Evolutionary conservation across 1,284 basidiomycete genomes (phyloP), one percentile per base, ranked within the genome.

Genomic region (Bjerkandera adusta): DNA sequence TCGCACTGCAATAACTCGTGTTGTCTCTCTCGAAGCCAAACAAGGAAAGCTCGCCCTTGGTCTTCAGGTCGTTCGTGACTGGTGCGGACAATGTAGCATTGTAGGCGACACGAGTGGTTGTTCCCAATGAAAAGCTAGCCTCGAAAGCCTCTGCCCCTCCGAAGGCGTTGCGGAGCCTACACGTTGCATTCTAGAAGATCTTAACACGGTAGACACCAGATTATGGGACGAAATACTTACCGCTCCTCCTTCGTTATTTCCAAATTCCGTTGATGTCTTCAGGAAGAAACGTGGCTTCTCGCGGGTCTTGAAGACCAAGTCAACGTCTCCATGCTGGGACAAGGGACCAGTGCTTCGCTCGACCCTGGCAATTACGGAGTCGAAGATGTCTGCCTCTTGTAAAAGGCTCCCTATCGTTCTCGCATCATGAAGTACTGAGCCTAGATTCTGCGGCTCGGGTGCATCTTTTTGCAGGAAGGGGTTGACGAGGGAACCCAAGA

Each of bases 91-190:
- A 63, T 5, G 81, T 68, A 25, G 82, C 82, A 52, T 89, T 77
- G 65, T 92, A 96, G 0, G 93, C 83, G 45, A 85, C 83, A 49
- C 84, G 81, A 0, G 94, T 99, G 60, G 89, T 87, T 1, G 94
- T 97, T 0, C 95, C 97, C 12, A 90, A 75, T 0, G 93, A 82
- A 2, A 92, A 69, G 50, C 87, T 89, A 5, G 88, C 89, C 61
- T 95, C 89, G 48, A 99, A 71, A 0, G 80, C 81, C 67, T 99
- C 97, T 16, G 88, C 95, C 2, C 92, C 91, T 21, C 97, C 96
- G 57, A 98, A 89, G 4, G 89, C 77, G 66, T 99, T 99, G 13
- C 89, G 77, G 27, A 95, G 68, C 43, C 87, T 82, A 13, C 80
- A 91, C 5, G 87, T 90, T 32, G 85, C 78, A 47, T 85, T 91